Evolutionary conservation across 2,329 filamentous ascomycete species (phyloP), one percentile per base, ranked within the genome.

Genomic region (Paracorniculantispora psalliotae): DNA sequence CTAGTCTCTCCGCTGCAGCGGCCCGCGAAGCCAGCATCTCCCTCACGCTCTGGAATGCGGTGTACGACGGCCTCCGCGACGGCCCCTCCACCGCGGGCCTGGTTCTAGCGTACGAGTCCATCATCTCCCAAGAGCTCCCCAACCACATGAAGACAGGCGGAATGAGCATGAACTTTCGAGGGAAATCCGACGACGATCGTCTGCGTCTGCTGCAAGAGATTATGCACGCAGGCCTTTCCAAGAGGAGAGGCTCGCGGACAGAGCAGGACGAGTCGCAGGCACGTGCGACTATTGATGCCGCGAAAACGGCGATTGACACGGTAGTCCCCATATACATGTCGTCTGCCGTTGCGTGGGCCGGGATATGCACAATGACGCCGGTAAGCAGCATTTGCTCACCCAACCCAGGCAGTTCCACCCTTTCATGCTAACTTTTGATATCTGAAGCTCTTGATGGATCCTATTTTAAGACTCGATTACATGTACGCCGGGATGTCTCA

Each of bases 311-410:
- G 1, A 65, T 74, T n/a, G 66, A 67, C 50, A 61, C 59, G 15
- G 41, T 69, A 12, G 58, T 69, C 47, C 57, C 64, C 4, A 62
- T 63, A 1, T 69, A 72, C 46, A 65, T 67, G 5, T 67, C 68
- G 4, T 64, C 70, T 7, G 67, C 68, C 9, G 61, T 74, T 4
- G 71, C 72, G 25, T 75, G 71, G 72, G 65, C 71, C 4, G 72
- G 72, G 13, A 64, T 75, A 28, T 73, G 70, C 61, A 72, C 69
- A 21, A 59, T 75, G 57, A 75, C 72, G 26, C 72, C 72, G 54
- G 72, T 75, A 67, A 33, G 68, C 33, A 28, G 6, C 25, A 57
- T 2, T 21, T 33, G 2, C n/a, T 25, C 3, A 25, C n/a, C 37
- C 13, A 17, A 35, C 23, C 12, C n/a, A 33, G 25, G 10, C 41